Percentiles rank a stretch among this genome's conserved stretches.
phyloP scores from a whole-genome alignment of 2,329 filamentous ascomycete species.

The Cryphonectria naterciae region DNA sequence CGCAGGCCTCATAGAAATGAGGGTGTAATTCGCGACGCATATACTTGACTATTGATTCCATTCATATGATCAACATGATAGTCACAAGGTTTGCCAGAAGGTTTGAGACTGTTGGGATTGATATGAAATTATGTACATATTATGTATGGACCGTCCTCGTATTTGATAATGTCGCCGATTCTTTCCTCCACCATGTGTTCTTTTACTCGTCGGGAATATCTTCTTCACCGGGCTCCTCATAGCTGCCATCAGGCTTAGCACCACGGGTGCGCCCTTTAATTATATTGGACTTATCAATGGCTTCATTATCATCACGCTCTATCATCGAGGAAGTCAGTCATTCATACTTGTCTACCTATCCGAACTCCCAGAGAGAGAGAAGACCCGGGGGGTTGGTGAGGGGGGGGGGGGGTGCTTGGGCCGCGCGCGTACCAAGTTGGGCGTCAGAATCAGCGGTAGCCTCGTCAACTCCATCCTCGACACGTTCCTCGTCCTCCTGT shows the following conservation, averaged over 20 bases:
- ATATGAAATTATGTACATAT: background rate
- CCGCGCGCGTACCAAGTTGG: conserved; percentile 30
- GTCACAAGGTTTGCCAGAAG: too few species aligned
- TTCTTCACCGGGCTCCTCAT: conserved; percentile 36
- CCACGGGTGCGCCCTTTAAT: conserved; percentile 35
- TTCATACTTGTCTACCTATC: background rate
- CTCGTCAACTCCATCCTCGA: conserved; percentile 30
- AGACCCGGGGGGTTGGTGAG: too few species aligned
- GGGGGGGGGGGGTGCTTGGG: too few species aligned
- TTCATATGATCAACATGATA: too few species aligned
- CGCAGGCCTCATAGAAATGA: too few species aligned
- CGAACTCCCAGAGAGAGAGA: too few species aligned
- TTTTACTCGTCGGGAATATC: conserved; percentile 27
- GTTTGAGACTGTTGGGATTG: too few species aligned
- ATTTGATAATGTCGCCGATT: background rate
- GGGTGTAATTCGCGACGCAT: background rate
- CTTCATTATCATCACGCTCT: conserved; percentile 40
- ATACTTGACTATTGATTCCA: too few species aligned
- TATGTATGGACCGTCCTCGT: background rate
- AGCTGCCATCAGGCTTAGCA: conserved; percentile 34
- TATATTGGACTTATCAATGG: conserved; percentile 39
- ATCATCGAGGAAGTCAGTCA: background rate
- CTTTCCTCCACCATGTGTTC: too few species aligned
- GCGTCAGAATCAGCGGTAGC: conserved; percentile 27
- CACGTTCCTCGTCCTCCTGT: conserved; percentile 26